These are phyloP conservation scores for Platanthera guangdongensis DNA, from an alignment of 106 monocot species.

Conservation along the genomic window DNA sequence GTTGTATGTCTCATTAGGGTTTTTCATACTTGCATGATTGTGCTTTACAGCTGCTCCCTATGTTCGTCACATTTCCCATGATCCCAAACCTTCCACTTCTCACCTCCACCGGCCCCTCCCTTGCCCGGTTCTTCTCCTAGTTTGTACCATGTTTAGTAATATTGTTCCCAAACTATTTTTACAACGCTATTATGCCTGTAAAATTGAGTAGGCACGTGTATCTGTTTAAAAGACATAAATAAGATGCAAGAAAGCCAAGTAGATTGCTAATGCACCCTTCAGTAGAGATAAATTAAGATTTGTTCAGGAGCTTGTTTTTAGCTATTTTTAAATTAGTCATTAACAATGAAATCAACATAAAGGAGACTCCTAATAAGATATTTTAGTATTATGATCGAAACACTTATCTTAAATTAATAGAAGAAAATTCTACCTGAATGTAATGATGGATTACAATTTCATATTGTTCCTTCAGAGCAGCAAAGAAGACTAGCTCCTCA, in stretches of 20 bases:
- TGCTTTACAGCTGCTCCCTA: too few species aligned
- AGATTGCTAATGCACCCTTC: background rate
- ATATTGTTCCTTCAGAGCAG: conserved; percentile 81
- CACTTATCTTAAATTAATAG: background rate
- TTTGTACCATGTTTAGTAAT: background rate
- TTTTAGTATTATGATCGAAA: background rate
- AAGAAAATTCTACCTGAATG: conserved; percentile 56
- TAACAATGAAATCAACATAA: background rate
- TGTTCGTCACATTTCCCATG: too few species aligned
- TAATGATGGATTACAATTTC: conserved; percentile 94
- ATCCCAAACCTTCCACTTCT: too few species aligned
- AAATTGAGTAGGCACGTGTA: background rate
- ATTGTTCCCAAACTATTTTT: background rate
- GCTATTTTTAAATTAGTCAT: background rate
- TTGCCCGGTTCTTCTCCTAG: too few species aligned
- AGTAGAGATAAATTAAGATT: background rate
- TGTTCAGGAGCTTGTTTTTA: background rate
- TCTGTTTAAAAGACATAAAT: background rate
- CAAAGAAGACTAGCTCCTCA: conserved; percentile 96
- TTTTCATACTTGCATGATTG: too few species aligned
- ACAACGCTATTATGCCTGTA: background rate
- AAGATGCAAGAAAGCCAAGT: conserved; percentile 3
- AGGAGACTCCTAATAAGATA: background rate
- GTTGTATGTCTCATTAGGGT: too few species aligned
- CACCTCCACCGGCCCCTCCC: too few species aligned